These are phyloP conservation scores for Elymus sibiricus DNA, from an alignment of 176 grass and related monocot genomes.

Conservation along the genomic window DNA sequence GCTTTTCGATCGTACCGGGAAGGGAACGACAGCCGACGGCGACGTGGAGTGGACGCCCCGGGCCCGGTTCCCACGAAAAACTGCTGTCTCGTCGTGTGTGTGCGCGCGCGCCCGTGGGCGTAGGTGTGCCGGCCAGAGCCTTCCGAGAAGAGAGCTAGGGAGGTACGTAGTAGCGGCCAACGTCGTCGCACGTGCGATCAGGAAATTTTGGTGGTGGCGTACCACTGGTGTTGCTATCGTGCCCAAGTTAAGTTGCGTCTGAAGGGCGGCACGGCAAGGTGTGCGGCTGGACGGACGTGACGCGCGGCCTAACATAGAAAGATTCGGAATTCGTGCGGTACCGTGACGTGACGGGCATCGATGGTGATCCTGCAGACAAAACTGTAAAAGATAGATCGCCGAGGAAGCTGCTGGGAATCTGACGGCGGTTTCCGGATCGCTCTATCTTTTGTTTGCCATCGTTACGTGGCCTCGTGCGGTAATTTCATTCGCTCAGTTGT, in stretches of 20 bases:
- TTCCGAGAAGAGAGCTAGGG: slow-evolving; percentile 13
- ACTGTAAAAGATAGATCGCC: not conserved
- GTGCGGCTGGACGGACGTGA: no score
- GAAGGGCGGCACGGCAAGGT: not conserved
- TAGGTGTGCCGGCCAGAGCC: no score
- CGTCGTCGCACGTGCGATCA: not conserved
- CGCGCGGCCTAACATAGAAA: not conserved
- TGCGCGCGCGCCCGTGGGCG: no score
- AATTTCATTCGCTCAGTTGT: not conserved
- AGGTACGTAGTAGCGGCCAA: not conserved
- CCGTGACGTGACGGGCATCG: not conserved
- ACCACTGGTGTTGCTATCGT: not conserved
- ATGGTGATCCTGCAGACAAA: not conserved
- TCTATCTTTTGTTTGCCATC: not conserved
- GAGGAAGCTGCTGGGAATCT: slow-evolving; percentile 28
- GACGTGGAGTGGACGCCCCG: no score
- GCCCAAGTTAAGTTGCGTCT: not conserved
- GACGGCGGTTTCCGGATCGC: not conserved
- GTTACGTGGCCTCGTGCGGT: not conserved
- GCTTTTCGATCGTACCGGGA: no score
- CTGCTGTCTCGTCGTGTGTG: no score
- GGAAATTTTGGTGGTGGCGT: not conserved
- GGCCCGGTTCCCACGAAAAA: no score
- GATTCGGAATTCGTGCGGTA: not conserved
- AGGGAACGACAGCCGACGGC: no score